Base-by-base conservation (phyloP, 139 green algal genomes). In the Pseudopediastrum boryanum region DNA sequence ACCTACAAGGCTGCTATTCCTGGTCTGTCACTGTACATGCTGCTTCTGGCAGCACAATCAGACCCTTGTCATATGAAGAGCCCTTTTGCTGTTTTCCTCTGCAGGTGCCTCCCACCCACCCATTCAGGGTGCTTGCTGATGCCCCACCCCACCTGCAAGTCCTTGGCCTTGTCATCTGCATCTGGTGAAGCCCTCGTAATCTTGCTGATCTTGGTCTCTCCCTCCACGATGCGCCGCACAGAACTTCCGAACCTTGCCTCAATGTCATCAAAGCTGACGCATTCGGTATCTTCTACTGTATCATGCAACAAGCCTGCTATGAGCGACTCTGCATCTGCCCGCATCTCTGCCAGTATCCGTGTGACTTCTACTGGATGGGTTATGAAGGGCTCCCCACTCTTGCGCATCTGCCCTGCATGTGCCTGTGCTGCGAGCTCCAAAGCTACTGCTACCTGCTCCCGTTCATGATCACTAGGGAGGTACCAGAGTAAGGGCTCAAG, bases 341-440 rank as follows among this genome's bases (percentile, higher is more conserved):
- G 61, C 52, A 94, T 83, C 48, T 93, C 86, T 0, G 86, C 93
- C 41, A 98, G 82, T 38, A 98, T 96, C 36, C 62, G 36, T 5
- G 79, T 58, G 7, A 75, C 42, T 71, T 95, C 94, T 43, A 97
- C 92, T 31, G 94, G 94, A 76, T 98, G 94, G 0, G 93, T 97
- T 67, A 98, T 94, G 78, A 93, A 98, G 1, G 94, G 91, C 80
- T 98, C 94, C 9, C 94, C 94, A 39, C 79, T 92, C 82, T 96
- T 96, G 29, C 94, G 81, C 44, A 75, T 67, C 86, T 98, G 94
- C 19, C 90, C 88, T 2, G 84, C 63, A 77, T 98, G 94, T 8
- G 92, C 89, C 50, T 90, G 74, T 48, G 83, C 95, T 8, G 92
- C 94, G 29, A 96, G 29, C 44, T 78, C 80, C 58, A 96, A 76